Base-by-base conservation (phyloP, 2,329 filamentous ascomycete species). In the Cladobotryum mycophilum region DNA sequence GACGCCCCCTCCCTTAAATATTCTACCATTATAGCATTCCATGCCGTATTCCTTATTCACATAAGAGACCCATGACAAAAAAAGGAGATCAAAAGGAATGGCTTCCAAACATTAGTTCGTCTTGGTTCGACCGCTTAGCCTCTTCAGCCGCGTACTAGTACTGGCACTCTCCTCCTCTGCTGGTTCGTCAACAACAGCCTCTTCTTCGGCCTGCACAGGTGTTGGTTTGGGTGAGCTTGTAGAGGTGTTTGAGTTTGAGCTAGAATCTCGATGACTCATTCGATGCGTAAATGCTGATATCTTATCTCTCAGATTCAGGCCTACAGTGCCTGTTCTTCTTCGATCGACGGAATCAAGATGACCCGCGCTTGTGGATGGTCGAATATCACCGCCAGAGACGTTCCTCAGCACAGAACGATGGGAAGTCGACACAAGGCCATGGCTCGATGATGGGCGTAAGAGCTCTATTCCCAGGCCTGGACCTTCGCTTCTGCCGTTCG, bases 301-400 rank as follows among this genome's bases (percentile, higher is more conserved):
- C 53, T 64, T 68, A 44, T 70, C 67, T 46, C 68, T 63, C 13
- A 71, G 53, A 4, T 65, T 66, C 25, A 71, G 53, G 3, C 66
- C 67, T 25, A 58, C 59, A 15, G 59, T 60, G 18, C 62, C 62
- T 33, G 48, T 61, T 49, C 64, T 64, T 34, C 64, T 58, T 17
- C 63, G 58, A 20, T 64, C 60, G 5, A 51, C 54, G 4, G 54
- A 45, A 30, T 62, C 56, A 22, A 55, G 40, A 45, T 54, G 61
- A 35, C 68, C 63, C 41, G 64, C 60, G 51, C 67, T 67, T 3
- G 68, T 68, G 6, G 55, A 48, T 8, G 67, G 68, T 12, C 68
- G 60, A 22, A 58, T 57, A 20, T 61, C 58, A 3, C 37, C 49
- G 15, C 51, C 50, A 20, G 56, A 44, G 20, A 53, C 37, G 36